A percentile compares a stretch with the other conserved stretches of the same genome.
These are phyloP conservation scores for Ogataea paraovalis DNA, from an alignment of 805 yeast genomes.

Conservation along the genomic window DNA sequence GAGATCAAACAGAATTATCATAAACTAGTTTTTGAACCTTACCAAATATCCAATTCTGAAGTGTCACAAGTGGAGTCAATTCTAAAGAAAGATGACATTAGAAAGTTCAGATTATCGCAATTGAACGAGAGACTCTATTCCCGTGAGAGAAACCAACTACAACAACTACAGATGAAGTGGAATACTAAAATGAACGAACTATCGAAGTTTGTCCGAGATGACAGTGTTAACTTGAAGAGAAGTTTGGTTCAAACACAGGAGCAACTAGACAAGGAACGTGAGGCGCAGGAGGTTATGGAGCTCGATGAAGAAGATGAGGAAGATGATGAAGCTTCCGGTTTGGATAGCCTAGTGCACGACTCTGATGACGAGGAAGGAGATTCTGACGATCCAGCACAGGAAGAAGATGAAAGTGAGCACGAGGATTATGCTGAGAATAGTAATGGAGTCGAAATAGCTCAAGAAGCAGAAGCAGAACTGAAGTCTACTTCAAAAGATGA, in stretches of 20 bases:
- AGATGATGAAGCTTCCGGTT: conserved; percentile 12
- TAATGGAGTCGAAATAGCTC: neutral
- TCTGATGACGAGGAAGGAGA: conserved; percentile 7
- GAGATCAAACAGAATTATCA: conserved; percentile 10
- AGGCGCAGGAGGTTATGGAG: conserved; percentile 8
- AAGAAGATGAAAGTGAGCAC: conserved; percentile 1
- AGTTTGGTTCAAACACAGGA: conserved; percentile 8
- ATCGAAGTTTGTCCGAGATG: conserved; percentile 20
- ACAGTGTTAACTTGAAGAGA: conserved; percentile 14
- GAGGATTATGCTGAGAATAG: neutral
- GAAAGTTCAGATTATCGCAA: conserved; percentile 27
- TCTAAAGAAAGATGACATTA: conserved; percentile 19
- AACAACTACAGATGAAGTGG: conserved; percentile 27
- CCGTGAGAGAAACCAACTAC: conserved; percentile 18
- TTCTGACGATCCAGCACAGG: conserved; percentile 8
- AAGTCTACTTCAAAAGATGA: neutral
- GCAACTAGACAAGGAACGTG: conserved; percentile 15
- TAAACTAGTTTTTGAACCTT: conserved; percentile 10
- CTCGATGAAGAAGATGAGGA: conserved; percentile 15
- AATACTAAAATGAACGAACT: conserved; percentile 20
- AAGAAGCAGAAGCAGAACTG: neutral
- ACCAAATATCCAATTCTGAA: conserved; percentile 13
- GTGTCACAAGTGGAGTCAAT: conserved; percentile 18
- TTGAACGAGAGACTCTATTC: conserved; percentile 26
- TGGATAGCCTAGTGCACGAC: conserved; percentile 2